Base-by-base conservation (phyloP, 75 land plant genomes). In the Sequoiadendron giganteum region DNA sequence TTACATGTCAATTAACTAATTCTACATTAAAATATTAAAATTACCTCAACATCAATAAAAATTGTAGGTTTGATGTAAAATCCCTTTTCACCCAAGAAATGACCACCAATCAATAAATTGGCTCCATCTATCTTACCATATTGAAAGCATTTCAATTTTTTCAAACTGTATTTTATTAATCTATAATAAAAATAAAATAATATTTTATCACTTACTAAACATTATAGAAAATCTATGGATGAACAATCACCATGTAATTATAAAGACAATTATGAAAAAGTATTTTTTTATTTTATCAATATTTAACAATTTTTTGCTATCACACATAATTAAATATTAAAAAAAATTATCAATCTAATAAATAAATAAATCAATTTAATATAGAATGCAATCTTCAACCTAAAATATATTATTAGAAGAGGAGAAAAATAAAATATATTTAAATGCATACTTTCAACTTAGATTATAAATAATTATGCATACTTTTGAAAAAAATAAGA, bases 1-100 rank as follows among this genome's bases (percentile, higher is more conserved):
- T 2, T 65, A 39, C 89, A 79, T 88, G 87, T 95, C 93, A 40
- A 28, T 1, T 68, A 52, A 19, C 28, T 38, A 8, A 19, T 68
- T 7, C 2, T 5, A 6, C 28, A 68, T 25, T 21, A 68, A 65
- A 68, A 68, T 68, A 68, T 68, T 28, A 25, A 4, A 42, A 39
- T 38, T 42, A 96, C 96, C 91, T 91, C 87, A 34, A 96, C 97
- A 90, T 98, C 95, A 25, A 93, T 86, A 79, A 98, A 98, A 21
- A 96, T 88, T 25, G 99, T 98, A 10, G 98, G 99, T 88, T 49
- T 25, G 15, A 34, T 43, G 18, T 45, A 82, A 82, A 43, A 82
- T 45, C 84, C 48, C 6, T 82, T 98, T 92, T 88, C 79, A 30
- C 93, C 95, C 32, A 86, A 54, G 18, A 90, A 88, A 49, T 88